Conservation (phyloP, 2,329 filamentous ascomycete genomes). For the Trichophyton rubrum region DNA sequence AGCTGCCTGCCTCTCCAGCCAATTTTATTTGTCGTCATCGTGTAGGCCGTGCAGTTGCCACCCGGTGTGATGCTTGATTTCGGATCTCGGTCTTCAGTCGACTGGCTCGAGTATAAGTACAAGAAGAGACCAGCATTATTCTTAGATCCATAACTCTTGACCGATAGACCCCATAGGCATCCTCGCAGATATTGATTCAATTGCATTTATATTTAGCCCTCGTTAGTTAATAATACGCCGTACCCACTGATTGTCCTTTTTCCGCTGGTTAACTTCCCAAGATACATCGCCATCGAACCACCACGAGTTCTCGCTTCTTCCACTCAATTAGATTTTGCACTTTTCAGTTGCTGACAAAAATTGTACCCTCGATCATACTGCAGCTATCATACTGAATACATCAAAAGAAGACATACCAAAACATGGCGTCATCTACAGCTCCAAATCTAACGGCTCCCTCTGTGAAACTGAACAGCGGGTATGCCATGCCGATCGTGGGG, state of each 20-base stretch:
- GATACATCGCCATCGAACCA: too few relatives aligned
- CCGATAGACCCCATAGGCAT: neutral
- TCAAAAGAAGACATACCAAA: neutral
- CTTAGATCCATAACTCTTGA: too few relatives aligned
- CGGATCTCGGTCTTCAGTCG: neutral
- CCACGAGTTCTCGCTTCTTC: too few relatives aligned
- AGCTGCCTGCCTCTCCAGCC: neutral
- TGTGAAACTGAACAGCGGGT: constrained; percentile 19
- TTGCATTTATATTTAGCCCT: too few relatives aligned
- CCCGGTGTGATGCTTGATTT: neutral
- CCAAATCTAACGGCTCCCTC: constrained; percentile 2
- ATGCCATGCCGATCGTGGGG: constrained; percentile 33
- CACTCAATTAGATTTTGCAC: too few relatives aligned
- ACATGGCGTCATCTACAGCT: neutral
- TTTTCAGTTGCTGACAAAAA: neutral
- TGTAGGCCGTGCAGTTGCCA: neutral
- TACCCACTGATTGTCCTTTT: too few relatives aligned
- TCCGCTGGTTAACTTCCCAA: too few relatives aligned
- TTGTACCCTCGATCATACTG: neutral
- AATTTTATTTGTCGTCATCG: neutral
- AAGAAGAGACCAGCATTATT: neutral
- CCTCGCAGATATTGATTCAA: neutral
- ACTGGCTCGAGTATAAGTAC: neutral
- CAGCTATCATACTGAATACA: neutral
- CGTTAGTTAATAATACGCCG: too few relatives aligned